A percentile compares a stretch with the other conserved stretches of the same genome.
Evolutionary conservation across 345 rosid genomes (phyloP).

Genomic region (Murraya koenigii): DNA sequence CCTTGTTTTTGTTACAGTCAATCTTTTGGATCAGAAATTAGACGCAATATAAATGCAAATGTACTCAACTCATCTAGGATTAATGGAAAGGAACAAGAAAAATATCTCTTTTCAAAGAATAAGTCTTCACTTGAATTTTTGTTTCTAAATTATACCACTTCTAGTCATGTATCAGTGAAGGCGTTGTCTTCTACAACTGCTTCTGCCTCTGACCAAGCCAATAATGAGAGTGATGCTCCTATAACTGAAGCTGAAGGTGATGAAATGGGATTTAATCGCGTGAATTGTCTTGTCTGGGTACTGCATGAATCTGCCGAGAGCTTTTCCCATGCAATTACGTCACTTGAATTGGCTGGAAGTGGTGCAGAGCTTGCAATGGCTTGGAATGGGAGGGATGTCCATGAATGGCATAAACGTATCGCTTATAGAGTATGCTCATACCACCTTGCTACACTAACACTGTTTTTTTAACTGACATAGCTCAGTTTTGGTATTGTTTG

Average conservation of each 20-base stretch:
- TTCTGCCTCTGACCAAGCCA: conserved; percentile 25
- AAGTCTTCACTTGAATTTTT: conserved; percentile 15
- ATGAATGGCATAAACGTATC: conserved; percentile 57
- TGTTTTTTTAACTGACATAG: background rate
- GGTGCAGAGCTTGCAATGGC: conserved; percentile 55
- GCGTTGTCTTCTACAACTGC: conserved; percentile 32
- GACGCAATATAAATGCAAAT: conserved; percentile 16
- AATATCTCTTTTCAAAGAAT: conserved; percentile 17
- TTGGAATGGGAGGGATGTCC: conserved; percentile 72
- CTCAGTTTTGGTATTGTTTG: background rate
- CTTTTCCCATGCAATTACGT: conserved; percentile 49
- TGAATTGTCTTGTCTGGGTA: conserved; percentile 57
- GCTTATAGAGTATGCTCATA: conserved; percentile 43
- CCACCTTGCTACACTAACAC: background rate
- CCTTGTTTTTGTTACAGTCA: conserved; percentile 32
- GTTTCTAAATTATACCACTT: conserved; percentile 15
- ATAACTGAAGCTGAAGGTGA: conserved; percentile 18
- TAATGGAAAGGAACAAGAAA: conserved; percentile 22
- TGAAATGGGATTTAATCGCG: conserved; percentile 39
- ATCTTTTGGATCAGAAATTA: conserved; percentile 26
- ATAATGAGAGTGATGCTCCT: conserved; percentile 26
- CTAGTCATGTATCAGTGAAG: conserved; percentile 22
- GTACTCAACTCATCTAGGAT: conserved; percentile 24
- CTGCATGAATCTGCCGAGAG: conserved; percentile 62
- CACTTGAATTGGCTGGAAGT: conserved; percentile 46